Base-by-base conservation (phyloP, 139 green algal species). In the Chlamydomonas sp. region DNA sequence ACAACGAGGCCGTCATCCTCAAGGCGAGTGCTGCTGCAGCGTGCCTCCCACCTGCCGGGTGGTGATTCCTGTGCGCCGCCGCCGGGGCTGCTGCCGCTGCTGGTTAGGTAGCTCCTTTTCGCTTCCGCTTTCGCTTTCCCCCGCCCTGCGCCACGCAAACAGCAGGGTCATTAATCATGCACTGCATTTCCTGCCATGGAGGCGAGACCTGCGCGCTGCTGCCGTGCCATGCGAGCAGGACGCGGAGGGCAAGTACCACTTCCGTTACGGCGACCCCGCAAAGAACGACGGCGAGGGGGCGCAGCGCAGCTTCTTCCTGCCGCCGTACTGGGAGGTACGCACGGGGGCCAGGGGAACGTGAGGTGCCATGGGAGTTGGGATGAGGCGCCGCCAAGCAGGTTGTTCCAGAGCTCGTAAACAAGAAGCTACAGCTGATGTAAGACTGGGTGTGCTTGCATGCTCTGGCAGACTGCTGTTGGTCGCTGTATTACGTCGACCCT, bases 211-310 rank as follows among this genome's bases (percentile, higher is more conserved):
- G 31, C 31, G 31, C 31, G 31, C 31, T 49, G 31, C 31, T 49
- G 31, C 31, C 31, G 31, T 49, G 31, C 31, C 31, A 49, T 49
- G 31, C 31, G 31, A 15, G 1, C 71, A 77, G 71, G 75, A 79
- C 75, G 75, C 57, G 1, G 75, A 79, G 75, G 75, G 75, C 75
- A 79, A 79, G 75, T 79, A 79, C 58, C 75, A 79, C 75, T 79
- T 63, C 75, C 75, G 75, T 57, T 79, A 79, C 75, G 75, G 75
- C 57, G 75, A 79, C 75, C 75, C 75, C 57, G 4, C 20, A 3
- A 78, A 60, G 72, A 60, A 78, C 72, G 75, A 79, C 75, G 75
- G 57, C 75, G 20, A 59, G 20, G 58, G 14, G 9, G 75, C 75
- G 9, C 4, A 17, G 6, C 75, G 75, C 57, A 31, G 8, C 75